Conservation (phyloP, 768 basidiomycete genomes). For the Nidula microcarpa region DNA sequence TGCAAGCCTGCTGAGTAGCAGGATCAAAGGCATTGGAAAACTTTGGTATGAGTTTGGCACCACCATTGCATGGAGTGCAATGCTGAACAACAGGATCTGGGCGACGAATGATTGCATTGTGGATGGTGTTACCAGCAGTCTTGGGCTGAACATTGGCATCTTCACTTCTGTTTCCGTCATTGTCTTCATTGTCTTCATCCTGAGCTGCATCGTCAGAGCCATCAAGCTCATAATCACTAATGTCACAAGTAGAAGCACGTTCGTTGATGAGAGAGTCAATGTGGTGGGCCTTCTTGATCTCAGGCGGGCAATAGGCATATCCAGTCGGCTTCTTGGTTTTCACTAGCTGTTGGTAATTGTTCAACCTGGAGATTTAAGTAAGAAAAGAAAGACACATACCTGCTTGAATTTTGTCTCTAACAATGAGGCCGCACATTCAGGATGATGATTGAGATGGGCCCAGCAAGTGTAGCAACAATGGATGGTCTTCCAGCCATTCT, state of each 20-base stretch:
- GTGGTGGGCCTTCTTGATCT: not conserved
- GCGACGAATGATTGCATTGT: too few species aligned
- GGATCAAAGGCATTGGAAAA: not conserved
- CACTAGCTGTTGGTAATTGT: not conserved
- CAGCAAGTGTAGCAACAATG: not conserved
- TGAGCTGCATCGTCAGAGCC: not conserved
- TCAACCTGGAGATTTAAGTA: not conserved
- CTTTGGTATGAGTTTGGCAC: not conserved
- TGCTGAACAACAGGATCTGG: too few species aligned
- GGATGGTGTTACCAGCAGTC: too few species aligned
- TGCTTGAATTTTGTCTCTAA: not conserved
- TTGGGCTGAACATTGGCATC: too few species aligned
- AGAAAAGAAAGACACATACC: not conserved
- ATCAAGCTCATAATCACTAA: not conserved
- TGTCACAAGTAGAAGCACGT: not conserved
- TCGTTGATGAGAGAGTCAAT: not conserved
- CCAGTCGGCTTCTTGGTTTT: not conserved
- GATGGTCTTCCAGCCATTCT: not conserved
- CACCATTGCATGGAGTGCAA: not conserved
- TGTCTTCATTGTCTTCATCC: not conserved
- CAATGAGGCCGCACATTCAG: not conserved
- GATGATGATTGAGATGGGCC: not conserved
- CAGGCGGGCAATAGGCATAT: not conserved
- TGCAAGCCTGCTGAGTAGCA: not conserved
- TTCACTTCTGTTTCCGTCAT: too few species aligned